A percentile compares a stretch with the other conserved stretches of the same genome.
phyloP scores from a whole-genome alignment of 306 rosid species.

The Citrullus mucosospermus region DNA sequence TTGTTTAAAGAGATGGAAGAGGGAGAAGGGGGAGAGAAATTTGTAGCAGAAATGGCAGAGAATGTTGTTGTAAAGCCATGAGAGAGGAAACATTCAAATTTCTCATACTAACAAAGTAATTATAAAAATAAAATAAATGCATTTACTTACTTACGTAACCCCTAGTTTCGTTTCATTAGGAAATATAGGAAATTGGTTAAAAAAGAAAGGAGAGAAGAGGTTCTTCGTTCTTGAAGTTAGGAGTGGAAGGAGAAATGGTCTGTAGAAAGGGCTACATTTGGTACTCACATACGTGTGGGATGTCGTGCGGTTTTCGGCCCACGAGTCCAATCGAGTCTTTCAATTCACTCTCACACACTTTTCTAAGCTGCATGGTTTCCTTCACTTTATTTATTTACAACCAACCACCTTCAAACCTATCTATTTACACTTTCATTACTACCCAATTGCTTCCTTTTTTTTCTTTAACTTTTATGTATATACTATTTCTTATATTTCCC shows the following conservation, averaged over 20 bases:
- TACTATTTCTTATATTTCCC: too few relatives aligned
- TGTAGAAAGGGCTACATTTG: slow-evolving; percentile 61
- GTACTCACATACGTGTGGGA: slow-evolving; percentile 37
- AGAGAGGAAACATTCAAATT: background rate
- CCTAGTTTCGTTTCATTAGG: too few relatives aligned
- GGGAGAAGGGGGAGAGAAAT: slow-evolving; percentile 2
- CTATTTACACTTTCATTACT: too few relatives aligned
- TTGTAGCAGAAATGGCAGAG: slow-evolving; percentile 4
- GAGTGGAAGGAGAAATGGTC: slow-evolving; percentile 50
- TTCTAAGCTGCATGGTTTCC: background rate
- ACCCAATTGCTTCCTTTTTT: too few relatives aligned
- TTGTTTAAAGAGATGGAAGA: slow-evolving; percentile 12
- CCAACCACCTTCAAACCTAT: too few relatives aligned
- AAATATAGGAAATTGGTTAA: too few relatives aligned
- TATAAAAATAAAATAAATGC: too few relatives aligned
- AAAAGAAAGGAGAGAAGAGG: background rate
- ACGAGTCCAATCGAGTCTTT: background rate
- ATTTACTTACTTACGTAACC: too few relatives aligned
- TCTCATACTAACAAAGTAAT: background rate
- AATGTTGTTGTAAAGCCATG: background rate
- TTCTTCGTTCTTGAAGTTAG: slow-evolving; percentile 21
- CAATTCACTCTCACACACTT: background rate
- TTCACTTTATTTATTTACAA: too few relatives aligned
- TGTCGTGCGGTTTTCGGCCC: slow-evolving; percentile 25
- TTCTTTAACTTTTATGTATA: too few relatives aligned